These are phyloP conservation scores for Mycena amicta DNA, from an alignment of 768 basidiomycete species.

Conservation along the genomic window DNA sequence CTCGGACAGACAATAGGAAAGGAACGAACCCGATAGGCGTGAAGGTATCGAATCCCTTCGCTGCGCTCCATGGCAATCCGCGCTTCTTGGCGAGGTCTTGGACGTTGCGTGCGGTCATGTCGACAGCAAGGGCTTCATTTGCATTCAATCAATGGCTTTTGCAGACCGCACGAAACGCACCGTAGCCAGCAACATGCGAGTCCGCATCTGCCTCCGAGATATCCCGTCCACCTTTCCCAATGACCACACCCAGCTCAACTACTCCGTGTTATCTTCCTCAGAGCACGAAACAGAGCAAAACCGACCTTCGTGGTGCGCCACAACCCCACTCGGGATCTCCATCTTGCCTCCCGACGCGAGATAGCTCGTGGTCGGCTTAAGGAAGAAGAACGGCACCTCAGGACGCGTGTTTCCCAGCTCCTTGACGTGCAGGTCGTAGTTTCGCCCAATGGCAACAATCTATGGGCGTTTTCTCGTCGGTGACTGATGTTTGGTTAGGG, in stretches of 20 bases:
- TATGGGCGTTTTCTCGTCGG: constrained; percentile 29
- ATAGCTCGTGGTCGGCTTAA: constrained; percentile 95
- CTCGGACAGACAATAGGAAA: not conserved
- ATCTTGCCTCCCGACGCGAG: constrained; percentile 73
- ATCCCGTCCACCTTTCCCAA: constrained; percentile 85
- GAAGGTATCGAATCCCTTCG: constrained; percentile 97
- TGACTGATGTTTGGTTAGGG: not conserved
- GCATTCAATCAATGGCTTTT: not conserved
- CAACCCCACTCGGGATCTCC: constrained; percentile 83
- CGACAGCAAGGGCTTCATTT: constrained; percentile 87
- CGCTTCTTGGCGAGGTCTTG: constrained; percentile 91
- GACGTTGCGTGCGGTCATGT: constrained; percentile 95
- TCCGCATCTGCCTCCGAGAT: constrained; percentile 74
- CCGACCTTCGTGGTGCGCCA: constrained; percentile 90
- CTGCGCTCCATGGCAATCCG: constrained; percentile 96
- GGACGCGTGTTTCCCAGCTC: constrained; percentile 89
- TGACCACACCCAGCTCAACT: constrained; percentile 98
- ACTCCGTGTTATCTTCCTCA: not conserved
- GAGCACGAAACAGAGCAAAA: constrained; percentile 4
- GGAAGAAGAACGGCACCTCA: constrained; percentile 97
- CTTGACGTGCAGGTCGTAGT: constrained; percentile 89
- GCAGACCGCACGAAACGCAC: constrained; percentile 46
- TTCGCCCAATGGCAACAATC: constrained; percentile 96
- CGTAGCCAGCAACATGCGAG: constrained; percentile 88
- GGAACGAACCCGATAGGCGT: constrained; percentile 77